Conservation (phyloP, 73 alveolate genomes). For the Durusdinium trenchii region DNA sequence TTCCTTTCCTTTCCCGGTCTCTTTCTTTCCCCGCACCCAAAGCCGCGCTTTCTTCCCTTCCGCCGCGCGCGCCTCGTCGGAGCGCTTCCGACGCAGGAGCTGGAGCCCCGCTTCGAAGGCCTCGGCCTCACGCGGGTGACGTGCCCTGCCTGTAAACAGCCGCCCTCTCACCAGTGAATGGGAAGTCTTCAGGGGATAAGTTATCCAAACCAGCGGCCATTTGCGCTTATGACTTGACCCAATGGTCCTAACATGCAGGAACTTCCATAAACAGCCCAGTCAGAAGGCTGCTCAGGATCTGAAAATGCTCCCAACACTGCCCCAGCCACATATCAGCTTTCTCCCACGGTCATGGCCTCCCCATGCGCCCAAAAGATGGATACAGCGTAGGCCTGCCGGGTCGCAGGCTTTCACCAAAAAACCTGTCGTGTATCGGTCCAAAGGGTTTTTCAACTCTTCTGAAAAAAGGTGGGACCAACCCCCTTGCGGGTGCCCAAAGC, state of each 20-base stretch:
- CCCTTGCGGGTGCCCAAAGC: neutral
- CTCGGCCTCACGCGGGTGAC: neutral
- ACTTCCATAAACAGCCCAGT: too few species aligned
- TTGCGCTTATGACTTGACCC: too few species aligned
- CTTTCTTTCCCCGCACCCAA: neutral
- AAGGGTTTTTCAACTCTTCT: neutral
- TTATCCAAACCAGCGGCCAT: too few species aligned
- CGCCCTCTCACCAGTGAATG: too few species aligned
- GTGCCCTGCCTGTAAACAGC: too few species aligned
- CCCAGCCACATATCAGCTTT: too few species aligned
- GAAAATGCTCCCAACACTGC: too few species aligned
- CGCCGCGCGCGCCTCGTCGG: conserved; percentile 73
- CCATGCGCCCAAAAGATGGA: conserved; percentile 41
- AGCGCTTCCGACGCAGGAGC: conserved; percentile 70
- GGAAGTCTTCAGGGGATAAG: too few species aligned
- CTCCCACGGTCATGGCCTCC: too few species aligned
- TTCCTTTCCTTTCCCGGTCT: neutral
- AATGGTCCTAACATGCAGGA: too few species aligned
- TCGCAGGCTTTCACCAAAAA: neutral
- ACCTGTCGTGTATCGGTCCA: neutral
- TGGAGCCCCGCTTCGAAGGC: conserved; percentile 66
- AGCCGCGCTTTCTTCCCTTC: neutral
- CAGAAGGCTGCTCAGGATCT: too few species aligned
- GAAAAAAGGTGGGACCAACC: neutral
- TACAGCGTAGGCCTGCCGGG: conserved; percentile 42